Evolutionary conservation across 2,329 filamentous ascomycete species (phyloP), one percentile per base, ranked within the genome.

Genomic region (Coniella lustricola): DNA sequence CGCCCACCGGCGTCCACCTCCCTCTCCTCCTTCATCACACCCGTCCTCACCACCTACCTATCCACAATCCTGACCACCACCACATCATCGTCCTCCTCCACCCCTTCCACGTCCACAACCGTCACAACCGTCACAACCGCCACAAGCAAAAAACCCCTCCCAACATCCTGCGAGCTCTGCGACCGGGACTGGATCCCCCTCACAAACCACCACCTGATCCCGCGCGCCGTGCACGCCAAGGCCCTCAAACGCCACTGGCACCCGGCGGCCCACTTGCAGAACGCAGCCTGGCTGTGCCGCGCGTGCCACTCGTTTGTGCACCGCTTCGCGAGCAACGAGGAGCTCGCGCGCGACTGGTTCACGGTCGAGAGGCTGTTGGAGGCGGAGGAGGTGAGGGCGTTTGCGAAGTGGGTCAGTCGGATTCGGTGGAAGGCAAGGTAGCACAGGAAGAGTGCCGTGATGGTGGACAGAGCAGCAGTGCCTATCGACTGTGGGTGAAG

Each of bases 301-400:
- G 85, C 87, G 2, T 95, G 89, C 59, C 89, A 95, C 69, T 79
- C 76, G 36, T 90, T 88, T 62, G 87, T 94, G 62, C 89, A 94
- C 69, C 70, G 79, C 34, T 78, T 90, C 60, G 83, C 80, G 31
- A 73, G 68, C 4, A 88, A 93, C 61, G 88, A 94, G 72, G 86
- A 86, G 57, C 67, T 95, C 56, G 89, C 88, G 13, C 73, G 76
- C 57, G 69, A 82, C 46, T 89, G 75, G 62, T 88, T 81, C 66
- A 90, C 81, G 0, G 79, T 93, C 7, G 87, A 91, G 47, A 65
- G 76, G 56, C 70, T 95, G 54, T 61, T 84, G 60, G 78, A 74
- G 58, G 78, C 85, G 62, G 82, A 87, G 35, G 85, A 89, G 70
- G 82, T 93, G 10, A 69, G 73, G 65, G 75, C 70, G 55, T 93